Percentiles rank a stretch among this genome's conserved stretches.
These are phyloP conservation scores for Hippophae gyantsensis DNA, from an alignment of 306 rosid genomes.

Conservation along the genomic window DNA sequence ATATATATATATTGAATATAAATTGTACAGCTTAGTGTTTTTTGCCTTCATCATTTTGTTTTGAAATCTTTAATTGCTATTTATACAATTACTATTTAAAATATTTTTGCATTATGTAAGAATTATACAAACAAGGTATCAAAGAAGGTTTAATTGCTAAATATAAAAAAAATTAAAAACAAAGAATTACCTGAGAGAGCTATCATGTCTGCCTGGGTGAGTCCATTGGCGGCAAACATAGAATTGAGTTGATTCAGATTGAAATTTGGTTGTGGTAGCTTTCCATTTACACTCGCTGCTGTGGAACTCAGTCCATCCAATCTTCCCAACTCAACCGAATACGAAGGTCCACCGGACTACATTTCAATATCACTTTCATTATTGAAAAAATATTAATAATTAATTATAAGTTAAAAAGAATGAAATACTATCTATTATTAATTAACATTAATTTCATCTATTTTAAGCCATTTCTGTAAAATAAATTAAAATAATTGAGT, in stretches of 20 bases:
- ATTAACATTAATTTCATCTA: background rate
- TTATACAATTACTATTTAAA: too few species aligned
- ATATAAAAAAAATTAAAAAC: too few species aligned
- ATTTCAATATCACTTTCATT: conserved; percentile 1
- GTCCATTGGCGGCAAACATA: conserved; percentile 42
- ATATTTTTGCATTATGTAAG: too few species aligned
- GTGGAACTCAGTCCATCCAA: conserved; percentile 53
- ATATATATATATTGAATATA: too few species aligned
- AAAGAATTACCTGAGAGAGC: conserved; percentile 57
- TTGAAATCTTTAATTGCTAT: too few species aligned
- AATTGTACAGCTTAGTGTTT: too few species aligned
- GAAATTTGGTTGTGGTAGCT: conserved; percentile 50
- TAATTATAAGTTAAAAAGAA: background rate
- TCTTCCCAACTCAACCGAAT: conserved; percentile 73
- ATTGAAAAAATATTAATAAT: background rate
- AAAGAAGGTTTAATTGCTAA: too few species aligned
- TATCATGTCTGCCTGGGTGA: conserved; percentile 60
- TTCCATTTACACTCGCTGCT: conserved; percentile 46
- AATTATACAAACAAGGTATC: too few species aligned
- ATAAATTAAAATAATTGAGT: background rate
- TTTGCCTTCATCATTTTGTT: too few species aligned
- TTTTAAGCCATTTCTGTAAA: too few species aligned
- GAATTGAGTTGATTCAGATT: conserved; percentile 59
- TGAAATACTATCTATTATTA: background rate
- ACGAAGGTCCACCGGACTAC: conserved; percentile 73